Percentiles rank a stretch among this genome's conserved stretches.
phyloP scores from a whole-genome alignment of 805 yeast genomes.

The Kockiozyma suomiensis region DNA sequence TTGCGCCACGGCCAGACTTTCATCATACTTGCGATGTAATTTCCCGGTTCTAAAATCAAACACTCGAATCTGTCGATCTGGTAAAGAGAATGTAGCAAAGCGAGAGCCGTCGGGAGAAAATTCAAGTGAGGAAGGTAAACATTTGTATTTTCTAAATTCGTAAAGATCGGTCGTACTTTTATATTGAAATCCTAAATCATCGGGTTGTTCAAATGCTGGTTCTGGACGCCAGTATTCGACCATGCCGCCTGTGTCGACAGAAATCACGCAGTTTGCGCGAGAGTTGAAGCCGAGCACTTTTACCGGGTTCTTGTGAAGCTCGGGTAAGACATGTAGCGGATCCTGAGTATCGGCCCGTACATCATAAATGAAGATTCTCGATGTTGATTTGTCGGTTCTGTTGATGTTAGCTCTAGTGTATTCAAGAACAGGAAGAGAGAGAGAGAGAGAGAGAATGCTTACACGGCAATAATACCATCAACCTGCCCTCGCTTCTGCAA shows the following conservation, averaged over 20 bases:
- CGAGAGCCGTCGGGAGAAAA: slow-evolving; percentile 40
- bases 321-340: slow-evolving; percentile 20
- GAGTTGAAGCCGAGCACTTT: slow-evolving; percentile 36
- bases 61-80: slow-evolving; percentile 43
- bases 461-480: slow-evolving; percentile 28
- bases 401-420: too few species aligned
- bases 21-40: slow-evolving; percentile 41
- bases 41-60: slow-evolving; percentile 46
- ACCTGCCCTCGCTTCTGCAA: slow-evolving; percentile 30
- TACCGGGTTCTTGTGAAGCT: slow-evolving; percentile 39
- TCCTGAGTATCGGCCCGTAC: slow-evolving; percentile 32
- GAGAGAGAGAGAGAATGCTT: background rate
- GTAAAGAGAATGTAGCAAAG: slow-evolving; percentile 42
- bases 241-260: slow-evolving; percentile 42
- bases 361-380: slow-evolving; percentile 36
- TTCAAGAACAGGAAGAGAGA: too few species aligned
- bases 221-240: slow-evolving; percentile 45
- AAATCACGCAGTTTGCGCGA: slow-evolving; percentile 38
- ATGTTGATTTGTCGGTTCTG: slow-evolving; percentile 32
- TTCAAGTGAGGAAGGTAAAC: slow-evolving; percentile 35
- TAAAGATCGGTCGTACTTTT: slow-evolving; percentile 49
- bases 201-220: slow-evolving; percentile 32
- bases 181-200: slow-evolving; percentile 39
- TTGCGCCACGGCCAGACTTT: slow-evolving; percentile 34
- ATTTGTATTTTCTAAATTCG: slow-evolving; percentile 44